These are phyloP conservation scores for Lepidium sativum DNA, from an alignment of 345 rosid genomes.

Conservation along the genomic window DNA sequence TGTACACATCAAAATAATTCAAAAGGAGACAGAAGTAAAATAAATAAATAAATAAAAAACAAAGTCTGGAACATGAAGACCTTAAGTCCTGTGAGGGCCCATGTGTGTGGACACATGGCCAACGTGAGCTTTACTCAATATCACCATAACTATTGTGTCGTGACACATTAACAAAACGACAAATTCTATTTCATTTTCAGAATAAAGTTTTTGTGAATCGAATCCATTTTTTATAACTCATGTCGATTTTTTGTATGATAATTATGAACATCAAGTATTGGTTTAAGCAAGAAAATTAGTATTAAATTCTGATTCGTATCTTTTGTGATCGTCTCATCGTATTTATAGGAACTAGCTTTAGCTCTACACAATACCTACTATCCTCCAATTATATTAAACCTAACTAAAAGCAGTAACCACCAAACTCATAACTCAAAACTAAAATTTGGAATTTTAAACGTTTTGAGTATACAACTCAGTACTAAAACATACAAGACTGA, in stretches of 20 bases:
- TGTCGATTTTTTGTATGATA: constrained; percentile 18
- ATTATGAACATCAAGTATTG: background rate
- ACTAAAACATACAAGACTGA: background rate
- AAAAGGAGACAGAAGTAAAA: constrained; percentile 3
- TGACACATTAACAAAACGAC: constrained; percentile 18
- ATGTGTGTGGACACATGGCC: constrained; percentile 25
- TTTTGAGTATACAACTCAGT: background rate
- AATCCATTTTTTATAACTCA: background rate
- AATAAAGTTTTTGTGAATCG: background rate
- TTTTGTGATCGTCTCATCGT: constrained; percentile 19
- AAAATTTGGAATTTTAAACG: background rate
- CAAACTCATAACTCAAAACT: background rate
- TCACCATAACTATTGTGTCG: constrained; percentile 13
- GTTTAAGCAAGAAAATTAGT: background rate
- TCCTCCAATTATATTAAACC: background rate
- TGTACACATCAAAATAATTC: constrained; percentile 16
- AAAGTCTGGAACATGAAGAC: constrained; percentile 17
- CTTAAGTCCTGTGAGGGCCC: constrained; percentile 16
- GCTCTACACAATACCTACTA: constrained; percentile 16
- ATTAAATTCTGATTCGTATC: constrained; percentile 9
- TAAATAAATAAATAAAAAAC: background rate
- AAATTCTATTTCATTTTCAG: background rate
- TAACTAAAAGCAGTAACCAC: background rate
- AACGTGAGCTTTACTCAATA: constrained; percentile 14
- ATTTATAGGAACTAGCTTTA: background rate